These are phyloP conservation scores for Coemansia sp. DNA, from an alignment of 192 early-diverging fungal species.

Conservation along the genomic window DNA sequence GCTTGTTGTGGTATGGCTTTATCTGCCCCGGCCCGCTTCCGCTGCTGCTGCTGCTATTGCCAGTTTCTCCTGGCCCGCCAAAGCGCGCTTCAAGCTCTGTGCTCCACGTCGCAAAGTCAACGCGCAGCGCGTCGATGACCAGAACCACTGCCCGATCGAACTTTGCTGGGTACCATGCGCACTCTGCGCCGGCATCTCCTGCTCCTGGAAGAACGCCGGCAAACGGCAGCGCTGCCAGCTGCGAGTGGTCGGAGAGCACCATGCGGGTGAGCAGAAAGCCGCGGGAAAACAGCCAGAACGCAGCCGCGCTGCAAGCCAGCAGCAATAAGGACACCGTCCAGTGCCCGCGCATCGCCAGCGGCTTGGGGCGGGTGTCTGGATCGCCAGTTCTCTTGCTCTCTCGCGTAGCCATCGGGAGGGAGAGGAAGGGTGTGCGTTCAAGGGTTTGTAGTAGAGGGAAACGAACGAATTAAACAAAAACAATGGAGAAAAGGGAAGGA, in stretches of 20 bases:
- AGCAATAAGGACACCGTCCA: conserved; percentile 25
- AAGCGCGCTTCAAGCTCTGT: conserved; percentile 16
- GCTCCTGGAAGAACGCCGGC: conserved; percentile 3
- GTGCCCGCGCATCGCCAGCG: conserved; percentile 27
- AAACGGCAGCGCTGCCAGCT: conserved; percentile 25
- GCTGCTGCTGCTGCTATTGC: neutral
- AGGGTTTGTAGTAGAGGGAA: neutral
- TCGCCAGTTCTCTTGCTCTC: neutral
- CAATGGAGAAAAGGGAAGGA: no score
- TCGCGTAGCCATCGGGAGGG: neutral
- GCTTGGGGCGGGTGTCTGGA: neutral
- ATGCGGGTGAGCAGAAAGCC: conserved; percentile 74
- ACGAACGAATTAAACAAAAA: neutral
- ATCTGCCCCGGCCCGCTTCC: neutral
- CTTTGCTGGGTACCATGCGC: conserved; percentile 48
- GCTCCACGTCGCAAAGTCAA: conserved; percentile 64
- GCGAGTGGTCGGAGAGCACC: conserved; percentile 58
- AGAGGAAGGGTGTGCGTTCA: no score
- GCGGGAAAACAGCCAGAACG: conserved; percentile 66
- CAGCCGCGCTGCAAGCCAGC: conserved; percentile 27
- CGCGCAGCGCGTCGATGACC: conserved; percentile 72
- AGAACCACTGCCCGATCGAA: conserved; percentile 67
- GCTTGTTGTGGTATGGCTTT: conserved; percentile 42
- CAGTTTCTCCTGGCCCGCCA: neutral
- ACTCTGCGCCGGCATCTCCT: neutral